Conservation (phyloP, 306 rosid species). For the Quercus variabilis region DNA sequence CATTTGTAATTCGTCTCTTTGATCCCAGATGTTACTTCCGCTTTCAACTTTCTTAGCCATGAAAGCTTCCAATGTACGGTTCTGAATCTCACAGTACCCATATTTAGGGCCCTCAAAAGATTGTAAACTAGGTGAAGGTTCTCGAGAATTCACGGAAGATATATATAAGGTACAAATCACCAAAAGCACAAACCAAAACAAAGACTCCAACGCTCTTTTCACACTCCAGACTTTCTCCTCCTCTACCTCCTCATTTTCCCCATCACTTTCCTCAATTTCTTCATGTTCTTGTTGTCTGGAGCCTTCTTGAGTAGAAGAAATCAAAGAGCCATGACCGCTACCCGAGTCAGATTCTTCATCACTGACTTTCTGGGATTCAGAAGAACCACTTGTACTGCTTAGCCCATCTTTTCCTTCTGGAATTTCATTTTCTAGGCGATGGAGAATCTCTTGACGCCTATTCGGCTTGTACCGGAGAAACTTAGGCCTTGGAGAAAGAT, state of each 20-base stretch:
- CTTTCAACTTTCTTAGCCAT: background rate
- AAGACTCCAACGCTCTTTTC: slow-evolving; percentile 22
- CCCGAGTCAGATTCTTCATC: slow-evolving; percentile 21
- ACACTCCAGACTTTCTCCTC: slow-evolving; percentile 18
- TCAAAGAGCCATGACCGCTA: background rate
- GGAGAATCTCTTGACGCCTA: slow-evolving; percentile 28
- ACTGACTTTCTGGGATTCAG: slow-evolving; percentile 8
- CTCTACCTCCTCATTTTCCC: slow-evolving; percentile 7
- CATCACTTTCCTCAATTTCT: slow-evolving; percentile 20
- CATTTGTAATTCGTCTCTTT: slow-evolving; percentile 1
- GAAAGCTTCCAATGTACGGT: slow-evolving; percentile 16
- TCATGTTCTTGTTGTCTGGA: slow-evolving; percentile 3
- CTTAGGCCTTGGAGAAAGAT: slow-evolving; percentile 44
- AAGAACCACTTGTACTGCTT: slow-evolving; percentile 12
- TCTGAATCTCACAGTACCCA: slow-evolving; percentile 16
- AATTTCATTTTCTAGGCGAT: slow-evolving; percentile 16
- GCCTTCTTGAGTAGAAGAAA: slow-evolving; percentile 11
- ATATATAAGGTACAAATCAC: slow-evolving; percentile 17
- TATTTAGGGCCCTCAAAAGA: background rate
- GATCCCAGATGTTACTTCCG: background rate
- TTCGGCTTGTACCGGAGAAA: slow-evolving; percentile 43
- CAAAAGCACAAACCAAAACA: slow-evolving; percentile 13
- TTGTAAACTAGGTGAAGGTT: background rate
- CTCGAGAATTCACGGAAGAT: slow-evolving; percentile 18
- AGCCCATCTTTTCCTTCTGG: slow-evolving; percentile 6